Conservation (phyloP, 257 asterid genomes). For the Gynochthodes officinalis region DNA sequence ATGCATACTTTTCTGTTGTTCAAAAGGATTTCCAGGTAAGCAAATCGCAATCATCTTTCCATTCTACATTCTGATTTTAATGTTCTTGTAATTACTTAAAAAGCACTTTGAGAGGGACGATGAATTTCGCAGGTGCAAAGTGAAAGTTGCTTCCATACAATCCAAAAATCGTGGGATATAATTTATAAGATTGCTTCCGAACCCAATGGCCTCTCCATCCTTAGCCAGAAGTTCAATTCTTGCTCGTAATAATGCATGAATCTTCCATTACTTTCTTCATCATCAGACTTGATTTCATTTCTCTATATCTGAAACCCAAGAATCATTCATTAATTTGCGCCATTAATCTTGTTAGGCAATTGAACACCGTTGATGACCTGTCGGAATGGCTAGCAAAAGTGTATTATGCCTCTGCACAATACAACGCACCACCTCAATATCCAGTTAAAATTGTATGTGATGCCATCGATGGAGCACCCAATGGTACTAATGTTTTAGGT, state of each 20-base stretch:
- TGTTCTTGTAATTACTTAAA: too few relatives aligned
- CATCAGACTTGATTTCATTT: too few relatives aligned
- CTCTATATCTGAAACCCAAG: too few relatives aligned
- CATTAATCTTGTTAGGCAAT: too few relatives aligned
- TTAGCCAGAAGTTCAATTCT: constrained; percentile 42
- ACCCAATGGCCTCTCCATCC: constrained; percentile 46
- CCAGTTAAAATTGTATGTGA: constrained; percentile 12
- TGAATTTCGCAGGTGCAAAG: constrained; percentile 44
- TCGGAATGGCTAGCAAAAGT: background rate
- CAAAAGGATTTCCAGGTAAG: constrained; percentile 23
- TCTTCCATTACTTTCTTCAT: too few relatives aligned
- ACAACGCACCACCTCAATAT: constrained; percentile 4
- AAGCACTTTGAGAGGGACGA: too few relatives aligned
- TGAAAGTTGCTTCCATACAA: constrained; percentile 41
- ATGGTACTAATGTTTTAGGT: constrained; percentile 14
- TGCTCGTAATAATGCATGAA: too few relatives aligned
- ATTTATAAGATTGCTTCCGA: constrained; percentile 50
- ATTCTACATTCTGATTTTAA: too few relatives aligned
- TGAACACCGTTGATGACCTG: constrained; percentile 4
- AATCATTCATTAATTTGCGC: too few relatives aligned
- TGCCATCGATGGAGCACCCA: constrained; percentile 1
- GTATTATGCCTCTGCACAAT: constrained; percentile 12
- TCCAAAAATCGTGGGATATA: constrained; percentile 55
- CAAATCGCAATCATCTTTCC: too few relatives aligned
- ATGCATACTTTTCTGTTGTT: constrained; percentile 13